A percentile compares a stretch with the other conserved stretches of the same genome.
These are phyloP conservation scores for Pholiota molesta DNA, from an alignment of 768 basidiomycete genomes.

Conservation along the genomic window DNA sequence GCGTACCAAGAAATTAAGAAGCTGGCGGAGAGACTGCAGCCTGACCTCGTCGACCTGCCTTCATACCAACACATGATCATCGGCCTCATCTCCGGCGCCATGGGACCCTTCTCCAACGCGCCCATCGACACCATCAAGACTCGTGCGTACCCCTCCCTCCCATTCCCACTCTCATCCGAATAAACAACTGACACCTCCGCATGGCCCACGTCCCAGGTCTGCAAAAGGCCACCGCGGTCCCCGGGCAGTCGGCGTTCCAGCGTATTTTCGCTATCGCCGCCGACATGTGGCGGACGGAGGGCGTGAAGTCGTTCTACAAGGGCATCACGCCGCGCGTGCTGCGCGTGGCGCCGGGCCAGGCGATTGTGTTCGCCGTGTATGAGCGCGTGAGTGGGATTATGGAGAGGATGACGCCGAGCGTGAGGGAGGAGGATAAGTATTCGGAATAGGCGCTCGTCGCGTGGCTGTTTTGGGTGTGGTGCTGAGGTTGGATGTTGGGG, in stretches of 20 bases:
- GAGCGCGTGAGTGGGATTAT: constrained; percentile 81
- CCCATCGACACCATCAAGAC: constrained; percentile 97
- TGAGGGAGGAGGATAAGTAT: constrained; percentile 62
- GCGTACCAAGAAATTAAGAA: constrained; percentile 97
- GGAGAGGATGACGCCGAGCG: constrained; percentile 63
- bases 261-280: constrained; percentile 78
- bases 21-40: constrained; percentile 75
- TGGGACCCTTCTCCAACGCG: constrained; percentile 98
- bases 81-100: constrained; percentile 94
- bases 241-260: constrained; percentile 77
- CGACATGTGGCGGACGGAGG: constrained; percentile 96
- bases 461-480: neutral
- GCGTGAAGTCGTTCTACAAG: constrained; percentile 92
- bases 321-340: constrained; percentile 97
- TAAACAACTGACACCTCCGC: too few species aligned
- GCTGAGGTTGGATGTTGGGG: neutral
- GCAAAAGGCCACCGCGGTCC: constrained; percentile 77
- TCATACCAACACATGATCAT: constrained; percentile 96
- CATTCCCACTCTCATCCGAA: neutral
- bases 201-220: constrained; percentile 51
- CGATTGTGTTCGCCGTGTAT: constrained; percentile 97
- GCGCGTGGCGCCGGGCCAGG: constrained; percentile 95
- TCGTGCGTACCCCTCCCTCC: constrained; percentile 50
- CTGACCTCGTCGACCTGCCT: constrained; percentile 77
- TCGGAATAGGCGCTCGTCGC: constrained; percentile 47